Percentiles rank a stretch among this genome's conserved stretches.
Evolutionary conservation across 306 rosid species (phyloP).

Genomic region (Rubus parviflorus): DNA sequence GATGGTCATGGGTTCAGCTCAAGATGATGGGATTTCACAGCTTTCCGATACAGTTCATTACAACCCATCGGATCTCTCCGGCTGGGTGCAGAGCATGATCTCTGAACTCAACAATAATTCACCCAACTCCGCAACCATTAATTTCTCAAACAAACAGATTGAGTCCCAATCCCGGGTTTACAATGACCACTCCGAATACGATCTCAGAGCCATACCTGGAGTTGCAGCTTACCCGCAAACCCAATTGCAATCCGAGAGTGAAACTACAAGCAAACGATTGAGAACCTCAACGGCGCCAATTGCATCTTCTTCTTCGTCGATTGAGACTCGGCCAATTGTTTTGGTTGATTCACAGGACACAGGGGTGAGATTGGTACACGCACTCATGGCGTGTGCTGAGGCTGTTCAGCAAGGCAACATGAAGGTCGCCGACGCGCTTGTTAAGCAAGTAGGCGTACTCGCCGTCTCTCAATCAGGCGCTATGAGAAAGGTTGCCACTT

Average conservation of each 20-base stretch:
- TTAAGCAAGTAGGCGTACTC: constrained; percentile 56
- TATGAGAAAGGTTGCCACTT: constrained; percentile 72
- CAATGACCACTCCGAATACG: constrained; percentile 75
- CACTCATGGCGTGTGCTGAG: constrained; percentile 80
- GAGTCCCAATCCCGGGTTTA: constrained; percentile 24
- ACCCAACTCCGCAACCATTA: too few species aligned
- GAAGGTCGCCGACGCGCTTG: constrained; percentile 58
- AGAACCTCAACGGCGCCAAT: constrained; percentile 23
- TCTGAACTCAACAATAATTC: constrained; percentile 45
- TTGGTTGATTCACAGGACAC: constrained; percentile 66
- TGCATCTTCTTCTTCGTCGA: constrained; percentile 1
- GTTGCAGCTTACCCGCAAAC: constrained; percentile 60
- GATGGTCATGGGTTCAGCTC: constrained; percentile 69
- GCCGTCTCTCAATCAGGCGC: constrained; percentile 73
- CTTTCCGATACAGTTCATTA: constrained; percentile 72
- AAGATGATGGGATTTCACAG: constrained; percentile 64
- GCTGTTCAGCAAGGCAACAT: constrained; percentile 63
- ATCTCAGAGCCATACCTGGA: constrained; percentile 79
- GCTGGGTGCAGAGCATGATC: constrained; percentile 83
- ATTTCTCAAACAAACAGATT: not conserved
- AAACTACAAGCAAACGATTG: constrained; percentile 35
- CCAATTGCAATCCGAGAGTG: not conserved
- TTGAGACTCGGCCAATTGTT: constrained; percentile 49
- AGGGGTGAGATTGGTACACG: constrained; percentile 79
- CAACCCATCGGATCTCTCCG: constrained; percentile 76